Conservation (phyloP, 768 basidiomycete species). For the Mycena vulgaris region DNA sequence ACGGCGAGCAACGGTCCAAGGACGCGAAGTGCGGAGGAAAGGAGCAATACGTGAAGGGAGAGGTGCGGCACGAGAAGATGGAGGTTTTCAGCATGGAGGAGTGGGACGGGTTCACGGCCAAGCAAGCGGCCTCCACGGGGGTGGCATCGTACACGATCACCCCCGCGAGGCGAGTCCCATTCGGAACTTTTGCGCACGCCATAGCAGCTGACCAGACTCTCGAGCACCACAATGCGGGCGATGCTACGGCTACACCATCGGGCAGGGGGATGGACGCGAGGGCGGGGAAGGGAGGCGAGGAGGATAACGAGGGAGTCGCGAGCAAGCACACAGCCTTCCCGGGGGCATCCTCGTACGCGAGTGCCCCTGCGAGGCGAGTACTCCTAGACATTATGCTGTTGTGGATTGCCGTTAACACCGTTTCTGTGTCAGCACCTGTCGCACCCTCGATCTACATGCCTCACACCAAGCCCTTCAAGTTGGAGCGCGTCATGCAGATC, state of each 20-base stretch:
- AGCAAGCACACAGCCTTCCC: not conserved
- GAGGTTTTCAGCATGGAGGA: constrained; percentile 1
- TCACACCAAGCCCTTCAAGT: not conserved
- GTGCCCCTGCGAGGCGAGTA: not conserved
- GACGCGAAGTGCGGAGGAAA: no score
- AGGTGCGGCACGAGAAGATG: no score
- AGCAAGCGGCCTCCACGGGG: constrained; percentile 13
- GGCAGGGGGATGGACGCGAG: constrained; percentile 44
- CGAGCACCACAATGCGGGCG: no score
- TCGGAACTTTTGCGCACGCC: not conserved
- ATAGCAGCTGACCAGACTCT: not conserved
- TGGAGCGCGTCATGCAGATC: not conserved
- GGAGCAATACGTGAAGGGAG: no score
- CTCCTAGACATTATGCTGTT: not conserved
- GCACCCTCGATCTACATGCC: not conserved
- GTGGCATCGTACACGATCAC: constrained; percentile 8
- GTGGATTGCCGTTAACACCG: not conserved
- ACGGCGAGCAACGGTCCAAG: no score
- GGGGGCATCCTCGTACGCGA: constrained; percentile 13
- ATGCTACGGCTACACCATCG: not conserved
- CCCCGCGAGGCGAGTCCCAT: constrained; percentile 17
- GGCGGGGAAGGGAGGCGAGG: not conserved
- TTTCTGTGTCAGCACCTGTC: no score
- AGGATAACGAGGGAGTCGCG: not conserved
- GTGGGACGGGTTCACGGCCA: not conserved